These are phyloP conservation scores for Hericium rajendrae DNA, from an alignment of 768 basidiomycete genomes.

Conservation along the genomic window DNA sequence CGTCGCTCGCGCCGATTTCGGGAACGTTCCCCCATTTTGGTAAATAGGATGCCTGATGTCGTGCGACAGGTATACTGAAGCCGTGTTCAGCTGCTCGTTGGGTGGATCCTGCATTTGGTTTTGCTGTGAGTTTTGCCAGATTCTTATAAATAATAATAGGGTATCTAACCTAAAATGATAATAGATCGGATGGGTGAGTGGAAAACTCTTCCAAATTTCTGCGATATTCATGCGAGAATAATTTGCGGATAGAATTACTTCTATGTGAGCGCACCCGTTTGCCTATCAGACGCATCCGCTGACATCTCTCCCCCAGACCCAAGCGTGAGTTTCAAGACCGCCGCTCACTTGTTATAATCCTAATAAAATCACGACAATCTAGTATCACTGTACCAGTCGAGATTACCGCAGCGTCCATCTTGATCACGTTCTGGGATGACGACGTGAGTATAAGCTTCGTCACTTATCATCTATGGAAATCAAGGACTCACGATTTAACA, in stretches of 20 bases:
- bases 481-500: constrained; percentile 12
- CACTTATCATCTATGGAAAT: too few relatives aligned
- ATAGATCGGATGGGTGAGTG: constrained; percentile 23
- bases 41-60: constrained; percentile 14
- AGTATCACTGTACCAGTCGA: constrained; percentile 62
- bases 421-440: constrained; percentile 66
- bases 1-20: constrained; percentile 68
- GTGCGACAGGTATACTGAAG: neutral
- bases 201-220: too few relatives aligned
- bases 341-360: neutral
- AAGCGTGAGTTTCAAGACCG: constrained; percentile 17
- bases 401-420: constrained; percentile 59
- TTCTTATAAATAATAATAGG: neutral
- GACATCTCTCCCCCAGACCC: constrained; percentile 15
- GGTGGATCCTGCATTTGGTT: constrained; percentile 29
- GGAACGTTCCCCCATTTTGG: constrained; percentile 72
- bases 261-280: constrained; percentile 29
- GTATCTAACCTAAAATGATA: neutral
- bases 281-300: neutral
- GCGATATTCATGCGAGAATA: neutral
- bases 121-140: constrained; percentile 19
- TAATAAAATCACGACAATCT: neutral
- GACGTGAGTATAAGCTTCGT: constrained; percentile 29
- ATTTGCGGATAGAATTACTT: constrained; percentile 40
- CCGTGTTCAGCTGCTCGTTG: constrained; percentile 20